Evolutionary conservation across 202 grass and related monocot species (phyloP), one percentile per base, ranked within the genome.

Genomic region (Alloteropsis angusta): DNA sequence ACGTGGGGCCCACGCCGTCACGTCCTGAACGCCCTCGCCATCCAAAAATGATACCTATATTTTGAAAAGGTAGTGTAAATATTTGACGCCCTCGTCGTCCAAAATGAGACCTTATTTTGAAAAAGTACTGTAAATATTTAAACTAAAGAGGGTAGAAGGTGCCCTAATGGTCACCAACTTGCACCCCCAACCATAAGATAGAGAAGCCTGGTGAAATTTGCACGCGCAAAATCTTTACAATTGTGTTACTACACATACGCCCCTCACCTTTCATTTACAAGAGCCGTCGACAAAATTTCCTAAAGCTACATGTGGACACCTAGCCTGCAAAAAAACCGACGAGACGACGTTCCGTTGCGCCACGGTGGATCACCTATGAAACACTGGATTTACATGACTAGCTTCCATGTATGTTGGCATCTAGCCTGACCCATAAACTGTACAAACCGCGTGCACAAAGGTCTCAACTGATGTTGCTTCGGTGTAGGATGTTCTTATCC

Each of bases 401-500:
- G 2, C 62, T 55, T n/a, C 66, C 38, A 13, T 48, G 55, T 34
- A 82, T 57, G 2, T 53, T 5, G n/a, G 15, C 60, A 81, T 17
- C 63, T 86, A 62, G 9, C 72, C 54, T 57, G 57, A 23, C 68
- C 45, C 56, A 52, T 57, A 35, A 65, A 59, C 38, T 69, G 53
- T 77, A 82, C 76, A 68, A 52, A 34, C 45, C 6, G 7, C 75
- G 18, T 49, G 65, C 47, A 63, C n/a, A 69, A 46, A 64, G 70
- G 65, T 45, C 28, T 88, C 57, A 90, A 55, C 67, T 23, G 44
- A 93, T 86, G 77, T 90, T 93, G 63, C 91, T 88, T 19, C 91
- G 81, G 77, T 90, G 91, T 64, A 93, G 84, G 50, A 90, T 77
- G 74, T 83, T 77, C 22, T 71, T 76, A 67, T 93, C 85, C 88